Evolutionary conservation across 345 rosid species (phyloP), one percentile per base, ranked within the genome.

Genomic region (Salix caprea): DNA sequence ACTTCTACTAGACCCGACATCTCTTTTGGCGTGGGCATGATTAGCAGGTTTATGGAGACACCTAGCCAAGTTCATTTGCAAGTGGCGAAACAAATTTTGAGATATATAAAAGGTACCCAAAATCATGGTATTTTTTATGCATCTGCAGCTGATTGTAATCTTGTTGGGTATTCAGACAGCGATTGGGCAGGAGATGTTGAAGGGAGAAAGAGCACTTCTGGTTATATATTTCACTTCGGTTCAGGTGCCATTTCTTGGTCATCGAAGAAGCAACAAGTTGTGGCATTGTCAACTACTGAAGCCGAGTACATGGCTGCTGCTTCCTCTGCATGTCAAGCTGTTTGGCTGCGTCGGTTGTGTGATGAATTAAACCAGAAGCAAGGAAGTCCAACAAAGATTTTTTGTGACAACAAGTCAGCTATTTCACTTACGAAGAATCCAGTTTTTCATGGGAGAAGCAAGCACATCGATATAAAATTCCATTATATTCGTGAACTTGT

Each of bases 21-120:
- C 24, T 50, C 50, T 50, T 76, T 34, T 76, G 65, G 15, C 34
- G 73, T 76, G 32, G 78, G 66, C 12, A 64, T 76, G 67, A 39
- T 52, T 26, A 67, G 56, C 30, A 14, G 70, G 8, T 74, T 16
- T 36, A 74, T 65, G 61, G 68, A 62, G 26, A 36, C 39, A 36
- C 70, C 77, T 4, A 46, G 21, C 16, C 64, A 61, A 28, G 15
- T 36, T 23, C 14, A 64, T 44, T 62, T 64, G 15, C 68, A 74
- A 62, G 60, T 23, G 5, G 77, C 26, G 39, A n/a, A 16, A 34
- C 11, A 67, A 52, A 76, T 76, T 7, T 8, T 76, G 40, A 36
- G 78, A 68, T 76, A 67, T 54, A 60, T 75, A 18, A 72, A 65
- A 28, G 44, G 48, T 24, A 66, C 71, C 28, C 0, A 12, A 12